These are phyloP conservation scores for Picea glauca DNA, from an alignment of 75 land plant species.

Conservation along the genomic window DNA sequence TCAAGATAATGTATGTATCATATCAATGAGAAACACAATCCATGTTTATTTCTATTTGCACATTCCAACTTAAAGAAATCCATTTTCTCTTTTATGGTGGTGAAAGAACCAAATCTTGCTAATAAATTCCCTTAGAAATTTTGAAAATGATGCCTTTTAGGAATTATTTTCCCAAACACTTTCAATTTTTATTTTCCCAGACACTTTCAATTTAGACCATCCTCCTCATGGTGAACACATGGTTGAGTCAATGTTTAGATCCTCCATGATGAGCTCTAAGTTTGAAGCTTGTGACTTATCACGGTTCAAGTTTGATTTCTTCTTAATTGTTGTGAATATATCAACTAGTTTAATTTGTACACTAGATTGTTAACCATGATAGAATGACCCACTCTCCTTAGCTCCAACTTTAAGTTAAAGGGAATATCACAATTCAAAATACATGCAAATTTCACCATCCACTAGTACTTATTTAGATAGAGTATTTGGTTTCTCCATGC, in stretches of 20 bases:
- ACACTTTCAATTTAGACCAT: not conserved
- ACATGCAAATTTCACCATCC: conserved; percentile 49
- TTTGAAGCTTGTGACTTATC: not conserved
- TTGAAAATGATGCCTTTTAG: not conserved
- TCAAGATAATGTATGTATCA: too few relatives aligned
- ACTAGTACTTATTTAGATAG: conserved; percentile 30
- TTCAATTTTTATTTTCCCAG: not conserved
- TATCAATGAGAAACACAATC: too few relatives aligned
- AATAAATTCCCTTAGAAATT: not conserved
- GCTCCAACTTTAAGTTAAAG: conserved; percentile 41
- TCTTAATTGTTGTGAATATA: conserved; percentile 21
- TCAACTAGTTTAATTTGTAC: conserved; percentile 60
- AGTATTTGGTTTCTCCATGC: conserved; percentile 41
- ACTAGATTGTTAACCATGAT: conserved; percentile 57
- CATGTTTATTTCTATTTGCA: too few relatives aligned
- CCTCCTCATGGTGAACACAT: not conserved
- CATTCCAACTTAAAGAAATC: too few relatives aligned
- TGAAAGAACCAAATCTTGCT: too few relatives aligned
- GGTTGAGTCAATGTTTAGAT: not conserved
- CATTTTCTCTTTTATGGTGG: too few relatives aligned
- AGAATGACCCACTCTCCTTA: conserved; percentile 40
- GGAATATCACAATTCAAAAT: conserved; percentile 51
- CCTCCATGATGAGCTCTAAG: not conserved
- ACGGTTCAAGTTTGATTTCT: not conserved
- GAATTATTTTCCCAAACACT: too few relatives aligned